These are phyloP conservation scores for Leishmania mexicana DNA, from an alignment of 208 protist genomes.

Conservation along the genomic window DNA sequence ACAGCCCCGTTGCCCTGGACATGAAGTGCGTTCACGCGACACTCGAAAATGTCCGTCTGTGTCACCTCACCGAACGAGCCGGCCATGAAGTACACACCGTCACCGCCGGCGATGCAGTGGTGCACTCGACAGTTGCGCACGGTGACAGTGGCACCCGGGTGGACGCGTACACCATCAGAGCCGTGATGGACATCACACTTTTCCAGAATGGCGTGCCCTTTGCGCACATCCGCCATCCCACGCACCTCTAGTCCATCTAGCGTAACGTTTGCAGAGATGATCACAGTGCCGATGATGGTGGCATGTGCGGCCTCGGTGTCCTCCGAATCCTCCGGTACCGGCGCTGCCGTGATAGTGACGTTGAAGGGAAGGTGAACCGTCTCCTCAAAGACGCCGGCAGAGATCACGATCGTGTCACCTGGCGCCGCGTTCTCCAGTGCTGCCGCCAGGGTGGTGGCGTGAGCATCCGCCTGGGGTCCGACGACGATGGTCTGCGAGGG, in stretches of 20 bases:
- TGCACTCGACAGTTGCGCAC: constrained; percentile 67
- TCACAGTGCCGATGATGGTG: constrained; percentile 51
- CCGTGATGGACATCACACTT: constrained; percentile 83
- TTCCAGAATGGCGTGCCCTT: constrained; percentile 68
- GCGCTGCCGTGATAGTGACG: constrained; percentile 37
- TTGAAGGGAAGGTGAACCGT: constrained; percentile 55
- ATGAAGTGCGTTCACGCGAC: constrained; percentile 83
- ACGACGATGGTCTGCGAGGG: constrained; percentile 34
- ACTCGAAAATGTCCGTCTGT: constrained; percentile 86
- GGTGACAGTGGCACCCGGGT: constrained; percentile 41
- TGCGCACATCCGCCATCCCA: constrained; percentile 74
- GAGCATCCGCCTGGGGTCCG: constrained; percentile 40
- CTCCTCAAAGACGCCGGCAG: constrained; percentile 82
- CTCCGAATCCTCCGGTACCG: background rate
- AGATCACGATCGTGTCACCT: constrained; percentile 63
- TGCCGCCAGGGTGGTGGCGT: constrained; percentile 63
- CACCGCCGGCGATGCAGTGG: constrained; percentile 69
- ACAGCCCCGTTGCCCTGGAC: constrained; percentile 46
- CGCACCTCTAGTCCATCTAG: constrained; percentile 57
- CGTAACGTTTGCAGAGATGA: constrained; percentile 53
- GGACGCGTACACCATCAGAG: constrained; percentile 76
- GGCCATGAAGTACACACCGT: constrained; percentile 81
- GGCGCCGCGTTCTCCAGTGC: constrained; percentile 49
- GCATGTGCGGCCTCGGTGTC: constrained; percentile 23
- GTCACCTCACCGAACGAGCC: constrained; percentile 64